Base-by-base conservation (phyloP, 1,284 basidiomycete species). In the Ceratobasidium sp. region DNA sequence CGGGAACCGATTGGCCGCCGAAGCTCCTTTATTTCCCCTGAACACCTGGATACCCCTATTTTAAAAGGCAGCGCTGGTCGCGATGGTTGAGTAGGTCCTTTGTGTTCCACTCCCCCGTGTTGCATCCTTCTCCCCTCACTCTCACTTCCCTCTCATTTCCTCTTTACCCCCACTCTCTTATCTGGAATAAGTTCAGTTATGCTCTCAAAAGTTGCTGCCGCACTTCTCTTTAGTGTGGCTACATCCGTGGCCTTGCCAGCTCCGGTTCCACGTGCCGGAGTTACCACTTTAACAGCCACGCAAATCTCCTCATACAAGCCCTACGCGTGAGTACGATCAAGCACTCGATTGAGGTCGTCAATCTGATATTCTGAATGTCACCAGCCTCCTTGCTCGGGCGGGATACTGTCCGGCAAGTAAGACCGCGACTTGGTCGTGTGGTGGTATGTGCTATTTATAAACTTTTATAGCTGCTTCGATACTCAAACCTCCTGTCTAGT, bases 351-450 rank as follows among this genome's bases (percentile, higher is more conserved):
- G 1, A 19, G 19, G 8, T 11, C 22, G 2, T 15, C 19, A 2
- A 6, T 40, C 40, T 62, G 19, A 43, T 22, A 25, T 43, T 25
- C 32, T 54, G 7, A 3, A 49, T 13, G 22, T 25, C 11, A 52
- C 25, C 37, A 74, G 71, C 6, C 61, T 74, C 11, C 61, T 74
- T 8, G 59, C 71, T 19, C 71, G 71, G 11, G 71, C 71, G 34
- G 71, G 71, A 44, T 74, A 74, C 40, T 74, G 71, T n/a, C 71
- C 71, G 17, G 59, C 71, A 25, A 74, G 61, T 46, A 64, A 74
- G 25, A 74, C 71, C 15, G 61, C 59, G 17, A 74, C 71, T 19
- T 74, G 71, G 71, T 74, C 71, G 8, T 74, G 71, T 43, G 71
- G 71, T 25, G 52, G 71, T 74, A 64, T 22, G 71, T 29, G 17